Conservation (phyloP, 495 filamentous ascomycete genomes). For the Parathielavia appendiculata region DNA sequence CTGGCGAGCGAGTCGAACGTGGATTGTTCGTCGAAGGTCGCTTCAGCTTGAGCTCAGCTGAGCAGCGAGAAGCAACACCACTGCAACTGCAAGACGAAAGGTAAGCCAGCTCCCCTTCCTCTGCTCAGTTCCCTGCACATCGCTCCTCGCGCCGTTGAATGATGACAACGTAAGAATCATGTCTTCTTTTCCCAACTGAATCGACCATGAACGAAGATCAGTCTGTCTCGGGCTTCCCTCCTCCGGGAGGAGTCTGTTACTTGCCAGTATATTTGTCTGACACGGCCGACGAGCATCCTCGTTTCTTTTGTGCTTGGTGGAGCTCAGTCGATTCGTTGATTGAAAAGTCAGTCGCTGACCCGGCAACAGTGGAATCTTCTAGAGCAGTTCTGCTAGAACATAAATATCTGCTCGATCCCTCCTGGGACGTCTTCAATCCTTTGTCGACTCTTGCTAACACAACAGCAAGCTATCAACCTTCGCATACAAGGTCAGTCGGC, state of each 20-base stretch:
- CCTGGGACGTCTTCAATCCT: neutral
- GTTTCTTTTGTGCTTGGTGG: conserved; percentile 13
- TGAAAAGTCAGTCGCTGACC: conserved; percentile 12
- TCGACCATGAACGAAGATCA: conserved; percentile 86
- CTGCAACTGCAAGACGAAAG: conserved; percentile 9
- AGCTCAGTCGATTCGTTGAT: conserved; percentile 6
- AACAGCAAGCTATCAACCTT: neutral
- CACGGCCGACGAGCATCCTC: conserved; percentile 13
- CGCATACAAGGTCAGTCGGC: conserved; percentile 23
- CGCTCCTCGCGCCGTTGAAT: conserved; percentile 41
- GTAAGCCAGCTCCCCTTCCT: conserved; percentile 22
- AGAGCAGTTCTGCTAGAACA: conserved; percentile 9
- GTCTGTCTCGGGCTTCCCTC: conserved; percentile 63
- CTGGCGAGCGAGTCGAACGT: conserved; percentile 3
- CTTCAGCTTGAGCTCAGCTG: neutral
- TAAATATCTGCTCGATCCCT: conserved; percentile 4
- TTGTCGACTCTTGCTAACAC: conserved; percentile 8
- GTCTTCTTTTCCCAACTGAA: conserved; percentile 92
- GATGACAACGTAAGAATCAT: conserved; percentile 72
- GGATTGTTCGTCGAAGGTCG: conserved; percentile 4
- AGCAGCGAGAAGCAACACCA: neutral
- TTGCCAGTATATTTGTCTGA: conserved; percentile 98
- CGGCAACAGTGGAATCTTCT: conserved; percentile 14
- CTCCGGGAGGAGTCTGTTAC: conserved; percentile 73
- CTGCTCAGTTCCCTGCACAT: conserved; percentile 2